These are phyloP conservation scores for Apiosordaria backusii DNA, from an alignment of 495 filamentous ascomycete species.

Conservation along the genomic window DNA sequence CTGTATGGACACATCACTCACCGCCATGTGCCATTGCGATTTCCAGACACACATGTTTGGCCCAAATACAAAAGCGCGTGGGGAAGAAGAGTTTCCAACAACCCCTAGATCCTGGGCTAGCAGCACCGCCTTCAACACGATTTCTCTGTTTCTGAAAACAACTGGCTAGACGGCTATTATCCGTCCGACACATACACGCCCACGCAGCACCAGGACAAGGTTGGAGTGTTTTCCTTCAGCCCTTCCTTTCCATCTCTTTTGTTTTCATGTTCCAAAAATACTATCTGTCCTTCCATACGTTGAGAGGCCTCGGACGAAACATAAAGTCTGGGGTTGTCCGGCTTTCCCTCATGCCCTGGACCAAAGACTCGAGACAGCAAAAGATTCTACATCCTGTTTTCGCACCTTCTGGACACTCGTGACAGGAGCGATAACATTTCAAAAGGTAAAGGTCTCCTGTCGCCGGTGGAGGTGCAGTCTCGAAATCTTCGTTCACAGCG, in stretches of 20 bases:
- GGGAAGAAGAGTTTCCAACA: background rate
- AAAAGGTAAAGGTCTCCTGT: too few relatives aligned
- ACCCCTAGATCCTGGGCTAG: background rate
- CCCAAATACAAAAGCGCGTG: background rate
- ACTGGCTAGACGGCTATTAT: background rate
- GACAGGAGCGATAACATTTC: too few relatives aligned
- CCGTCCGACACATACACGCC: background rate
- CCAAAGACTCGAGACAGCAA: background rate
- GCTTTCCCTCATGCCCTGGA: background rate
- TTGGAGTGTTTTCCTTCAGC: background rate
- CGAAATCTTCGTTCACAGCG: background rate
- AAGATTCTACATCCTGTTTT: background rate
- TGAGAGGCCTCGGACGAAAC: background rate
- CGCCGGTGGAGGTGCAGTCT: too few relatives aligned
- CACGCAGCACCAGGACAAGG: background rate
- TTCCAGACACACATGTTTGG: background rate
- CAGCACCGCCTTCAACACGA: background rate
- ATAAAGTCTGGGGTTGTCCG: background rate
- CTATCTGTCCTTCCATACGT: background rate
- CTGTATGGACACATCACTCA: constrained; percentile 10
- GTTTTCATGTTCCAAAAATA: constrained; percentile 14
- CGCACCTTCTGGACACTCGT: too few relatives aligned
- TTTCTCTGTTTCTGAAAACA: background rate
- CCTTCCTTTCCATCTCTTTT: background rate
- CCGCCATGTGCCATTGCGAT: constrained; percentile 1